Conservation (phyloP, 1,284 basidiomycete species). For the Clitocybe nebularis region DNA sequence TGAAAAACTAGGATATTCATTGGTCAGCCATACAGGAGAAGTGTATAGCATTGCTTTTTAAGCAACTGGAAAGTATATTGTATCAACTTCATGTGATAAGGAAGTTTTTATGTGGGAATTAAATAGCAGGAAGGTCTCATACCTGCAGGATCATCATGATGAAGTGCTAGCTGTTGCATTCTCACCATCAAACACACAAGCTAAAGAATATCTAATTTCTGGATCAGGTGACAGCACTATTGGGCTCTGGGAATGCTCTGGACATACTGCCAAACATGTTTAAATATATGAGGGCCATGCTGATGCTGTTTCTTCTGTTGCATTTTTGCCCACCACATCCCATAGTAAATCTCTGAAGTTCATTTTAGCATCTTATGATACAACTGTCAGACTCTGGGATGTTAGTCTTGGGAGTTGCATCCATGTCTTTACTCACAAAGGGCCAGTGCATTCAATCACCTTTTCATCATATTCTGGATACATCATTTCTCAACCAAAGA, state of each 20-base stretch:
- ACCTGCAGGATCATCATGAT: not conserved
- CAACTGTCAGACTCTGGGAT: too few species aligned
- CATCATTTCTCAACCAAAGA: too few species aligned
- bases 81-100: slow-evolving; percentile 8
- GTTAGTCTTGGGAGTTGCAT: too few species aligned
- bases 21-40: slow-evolving; percentile 7
- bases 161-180: not conserved
- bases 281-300: too few species aligned
- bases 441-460: too few species aligned
- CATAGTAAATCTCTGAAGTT: too few species aligned
- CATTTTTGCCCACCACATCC: too few species aligned
- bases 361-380: too few species aligned
- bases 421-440: too few species aligned
- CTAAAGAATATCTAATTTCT: not conserved
- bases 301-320: too few species aligned
- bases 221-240: not conserved
- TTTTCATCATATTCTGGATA: too few species aligned
- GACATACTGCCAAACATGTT: too few species aligned
- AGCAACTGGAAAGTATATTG: slow-evolving; percentile 1
- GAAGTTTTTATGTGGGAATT: slow-evolving; percentile 11
- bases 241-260: not conserved
- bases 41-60: slow-evolving; percentile 6
- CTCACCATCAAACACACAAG: not conserved
- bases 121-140: not conserved
- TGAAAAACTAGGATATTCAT: slow-evolving; percentile 1